These are phyloP conservation scores for Setaria viridis DNA, from an alignment of 202 grass and related monocot species.

Conservation along the genomic window DNA sequence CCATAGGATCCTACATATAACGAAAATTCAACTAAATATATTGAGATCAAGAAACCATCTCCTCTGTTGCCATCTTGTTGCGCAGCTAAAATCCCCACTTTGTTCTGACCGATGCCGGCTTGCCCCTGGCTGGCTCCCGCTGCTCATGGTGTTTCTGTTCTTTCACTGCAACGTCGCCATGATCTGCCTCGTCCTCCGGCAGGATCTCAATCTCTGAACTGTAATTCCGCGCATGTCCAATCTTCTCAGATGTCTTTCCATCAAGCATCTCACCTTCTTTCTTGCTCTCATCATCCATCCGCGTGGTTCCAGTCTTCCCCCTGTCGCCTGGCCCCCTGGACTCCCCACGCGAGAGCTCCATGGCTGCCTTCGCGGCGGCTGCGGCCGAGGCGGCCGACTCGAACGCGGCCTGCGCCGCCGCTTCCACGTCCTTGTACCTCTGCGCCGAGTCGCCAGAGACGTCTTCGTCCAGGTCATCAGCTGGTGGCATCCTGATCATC, in stretches of 20 bases:
- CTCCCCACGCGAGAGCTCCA: slow-evolving; percentile 70
- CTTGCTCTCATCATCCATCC: not conserved
- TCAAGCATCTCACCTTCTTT: not conserved
- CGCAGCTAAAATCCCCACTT: slow-evolving; percentile 29
- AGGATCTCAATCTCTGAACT: slow-evolving; percentile 42
- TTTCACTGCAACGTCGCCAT: not conserved
- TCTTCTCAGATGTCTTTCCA: not conserved
- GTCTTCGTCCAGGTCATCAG: slow-evolving; percentile 20
- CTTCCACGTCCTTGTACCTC: slow-evolving; percentile 65
- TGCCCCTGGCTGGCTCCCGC: slow-evolving; percentile 21
- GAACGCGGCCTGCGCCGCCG: slow-evolving; percentile 87
- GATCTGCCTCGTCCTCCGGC: slow-evolving; percentile 16
- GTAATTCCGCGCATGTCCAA: not conserved
- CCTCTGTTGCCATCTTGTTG: slow-evolving; percentile 12
- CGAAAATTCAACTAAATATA: not conserved
- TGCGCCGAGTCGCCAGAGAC: slow-evolving; percentile 12
- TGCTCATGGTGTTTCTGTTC: slow-evolving; percentile 1
- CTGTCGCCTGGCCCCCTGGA: slow-evolving; percentile 18
- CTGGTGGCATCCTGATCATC: not conserved
- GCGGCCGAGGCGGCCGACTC: slow-evolving; percentile 77
- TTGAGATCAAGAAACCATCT: slow-evolving; percentile 34
- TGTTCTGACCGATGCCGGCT: slow-evolving; percentile 52
- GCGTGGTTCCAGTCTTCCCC: not conserved
- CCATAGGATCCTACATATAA: slow-evolving; percentile 3
- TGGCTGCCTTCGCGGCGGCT: slow-evolving; percentile 76